These are phyloP conservation scores for Corchorus olitorius DNA, from an alignment of 345 rosid genomes.

Conservation along the genomic window DNA sequence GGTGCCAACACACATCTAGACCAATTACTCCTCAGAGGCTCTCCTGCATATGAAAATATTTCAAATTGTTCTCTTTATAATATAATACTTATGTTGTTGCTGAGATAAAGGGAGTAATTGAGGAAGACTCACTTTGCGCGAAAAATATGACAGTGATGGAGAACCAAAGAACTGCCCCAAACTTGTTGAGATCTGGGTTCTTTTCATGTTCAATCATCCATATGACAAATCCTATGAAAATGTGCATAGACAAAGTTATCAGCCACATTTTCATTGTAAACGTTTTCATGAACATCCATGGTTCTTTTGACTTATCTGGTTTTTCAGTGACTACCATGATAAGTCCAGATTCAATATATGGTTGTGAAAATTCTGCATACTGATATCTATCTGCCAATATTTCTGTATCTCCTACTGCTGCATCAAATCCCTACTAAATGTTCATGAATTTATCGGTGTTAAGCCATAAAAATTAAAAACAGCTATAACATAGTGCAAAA, in stretches of 20 bases:
- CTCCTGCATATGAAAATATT: constrained; percentile 22
- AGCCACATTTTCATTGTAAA: constrained; percentile 35
- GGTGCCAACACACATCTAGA: constrained; percentile 30
- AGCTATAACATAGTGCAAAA: not conserved
- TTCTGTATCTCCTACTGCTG: constrained; percentile 36
- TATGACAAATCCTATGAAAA: constrained; percentile 28
- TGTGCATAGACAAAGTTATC: constrained; percentile 24
- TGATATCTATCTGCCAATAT: constrained; percentile 28
- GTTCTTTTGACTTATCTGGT: constrained; percentile 20
- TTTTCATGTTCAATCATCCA: constrained; percentile 35
- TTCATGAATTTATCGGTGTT: constrained; percentile 4
- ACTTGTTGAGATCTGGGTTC: constrained; percentile 24
- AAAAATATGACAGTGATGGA: constrained; percentile 29
- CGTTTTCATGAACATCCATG: constrained; percentile 32
- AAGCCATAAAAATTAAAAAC: not conserved
- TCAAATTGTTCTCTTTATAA: not conserved
- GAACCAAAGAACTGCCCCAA: constrained; percentile 31
- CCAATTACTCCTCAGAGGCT: constrained; percentile 17
- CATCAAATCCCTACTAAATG: constrained; percentile 31
- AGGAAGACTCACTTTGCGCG: constrained; percentile 28
- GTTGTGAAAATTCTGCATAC: constrained; percentile 35
- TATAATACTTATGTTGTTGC: too few species aligned
- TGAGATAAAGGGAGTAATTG: not conserved
- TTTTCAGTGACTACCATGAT: constrained; percentile 31
- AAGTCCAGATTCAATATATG: constrained; percentile 36